Evolutionary conservation across 2,329 filamentous ascomycete species (phyloP), one percentile per base, ranked within the genome.

Genomic region (Hymenoscyphus albidus): DNA sequence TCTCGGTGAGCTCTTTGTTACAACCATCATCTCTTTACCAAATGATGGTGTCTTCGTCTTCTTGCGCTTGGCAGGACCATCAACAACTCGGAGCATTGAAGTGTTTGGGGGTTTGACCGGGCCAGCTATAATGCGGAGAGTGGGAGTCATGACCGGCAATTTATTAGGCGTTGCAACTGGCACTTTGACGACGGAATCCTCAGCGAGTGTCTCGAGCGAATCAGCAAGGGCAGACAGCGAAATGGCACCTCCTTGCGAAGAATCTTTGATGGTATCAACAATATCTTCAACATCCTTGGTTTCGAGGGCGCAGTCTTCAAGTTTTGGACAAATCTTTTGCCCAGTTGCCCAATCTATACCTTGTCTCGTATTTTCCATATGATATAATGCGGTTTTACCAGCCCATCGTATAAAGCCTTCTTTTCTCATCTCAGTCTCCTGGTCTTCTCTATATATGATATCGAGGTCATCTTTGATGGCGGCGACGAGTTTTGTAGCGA

Each of bases 321-420:
- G 13, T 13, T 22, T 54, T 22, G 48, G 48, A 54, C 61, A 64
- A 38, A 55, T 73, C 61, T 72, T 74, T 44, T 73, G 71, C 12
- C 72, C 72, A 12, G 71, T 74, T 4, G 71, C 71, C 72, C 72
- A 74, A 61, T 74, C 72, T 5, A 73, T 61, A 2, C 62, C 63
- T 35, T 70, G 58, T 27, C 70, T 67, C 5, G 61, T 70, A n/a
- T 64, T 55, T 38, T 60, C 39, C 12, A 74, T 74, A 1, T 66
- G 58, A 10, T 69, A 51, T 35, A 65, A 71, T 2, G 69, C 71
- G 7, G 63, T 67, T 22, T 68, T 70, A 7, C 72, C 74, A 27
- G 73, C 73, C 71, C 72, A 76, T 59, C 73, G 67, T 70, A 71
- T 74, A 59, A 76, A 76, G 2, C 73, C 73, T 39, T 69, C 69